Evolutionary conservation across 2,329 filamentous ascomycete genomes (phyloP).

Genomic region (Cladosporium cucumerinum): DNA sequence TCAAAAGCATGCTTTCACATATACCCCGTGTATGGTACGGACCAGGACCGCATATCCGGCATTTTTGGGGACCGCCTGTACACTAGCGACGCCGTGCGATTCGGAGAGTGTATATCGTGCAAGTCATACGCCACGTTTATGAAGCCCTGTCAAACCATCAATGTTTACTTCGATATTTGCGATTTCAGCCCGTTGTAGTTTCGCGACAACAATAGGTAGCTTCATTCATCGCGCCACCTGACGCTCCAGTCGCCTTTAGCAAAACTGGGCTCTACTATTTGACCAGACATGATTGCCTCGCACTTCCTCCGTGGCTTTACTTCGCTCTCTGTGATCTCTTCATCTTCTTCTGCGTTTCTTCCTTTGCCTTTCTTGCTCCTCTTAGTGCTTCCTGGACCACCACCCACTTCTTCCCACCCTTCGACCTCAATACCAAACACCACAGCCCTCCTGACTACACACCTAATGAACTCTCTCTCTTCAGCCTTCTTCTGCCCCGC

Average conservation of each 20-base stretch:
- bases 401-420: constrained; percentile 16
- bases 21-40: not conserved
- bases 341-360: constrained; percentile 20
- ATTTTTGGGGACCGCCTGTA: not conserved
- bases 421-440: constrained; percentile 51
- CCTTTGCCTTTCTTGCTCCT: constrained; percentile 12
- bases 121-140: not conserved
- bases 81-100: not conserved
- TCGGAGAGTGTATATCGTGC: not conserved
- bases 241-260: constrained; percentile 61
- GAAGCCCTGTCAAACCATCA: not conserved
- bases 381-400: constrained; percentile 24
- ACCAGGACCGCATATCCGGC: not conserved
- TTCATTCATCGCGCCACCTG: constrained; percentile 50
- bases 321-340: constrained; percentile 22
- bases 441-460: constrained; percentile 60
- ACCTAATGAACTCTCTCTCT: constrained; percentile 57
- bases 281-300: constrained; percentile 58
- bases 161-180: not conserved
- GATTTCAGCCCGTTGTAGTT: not conserved
- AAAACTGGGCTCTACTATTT: constrained; percentile 58
- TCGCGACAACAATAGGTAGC: not conserved
- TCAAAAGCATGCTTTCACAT: not conserved
- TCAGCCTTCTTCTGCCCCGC: constrained; percentile 50
- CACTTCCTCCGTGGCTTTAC: constrained; percentile 43